phyloP scores from a whole-genome alignment of 768 basidiomycete species.

The Mycena epipterygia region DNA sequence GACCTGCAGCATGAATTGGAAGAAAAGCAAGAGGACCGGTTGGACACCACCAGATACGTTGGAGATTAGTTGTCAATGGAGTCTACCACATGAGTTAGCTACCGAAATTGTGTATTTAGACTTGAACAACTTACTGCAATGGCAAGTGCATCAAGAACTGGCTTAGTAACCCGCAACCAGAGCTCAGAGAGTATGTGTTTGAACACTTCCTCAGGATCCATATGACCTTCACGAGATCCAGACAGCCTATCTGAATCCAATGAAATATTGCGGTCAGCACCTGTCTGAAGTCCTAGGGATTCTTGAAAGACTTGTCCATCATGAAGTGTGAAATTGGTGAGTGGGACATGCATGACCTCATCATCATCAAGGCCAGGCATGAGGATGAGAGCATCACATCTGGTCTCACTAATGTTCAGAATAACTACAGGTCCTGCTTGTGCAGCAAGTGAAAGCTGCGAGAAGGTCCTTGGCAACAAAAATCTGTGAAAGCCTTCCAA shows the following conservation, averaged over 20 bases:
- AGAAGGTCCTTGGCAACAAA: constrained; percentile 40
- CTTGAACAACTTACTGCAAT: constrained; percentile 19
- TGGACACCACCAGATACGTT: too few relatives aligned
- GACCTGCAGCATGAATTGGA: too few relatives aligned
- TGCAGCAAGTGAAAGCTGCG: constrained; percentile 36
- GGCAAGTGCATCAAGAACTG: constrained; percentile 1
- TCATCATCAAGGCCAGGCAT: too few relatives aligned
- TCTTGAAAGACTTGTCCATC: too few relatives aligned
- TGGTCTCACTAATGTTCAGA: constrained; percentile 48
- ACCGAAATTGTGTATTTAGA: constrained; percentile 39
- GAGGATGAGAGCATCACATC: constrained; percentile 57
- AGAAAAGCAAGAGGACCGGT: too few relatives aligned
- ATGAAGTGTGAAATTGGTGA: too few relatives aligned
- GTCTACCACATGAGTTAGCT: too few relatives aligned
- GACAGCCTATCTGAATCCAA: constrained; percentile 22
- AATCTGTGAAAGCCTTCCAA: constrained; percentile 48
- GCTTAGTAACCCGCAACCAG: neutral
- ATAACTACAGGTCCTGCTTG: constrained; percentile 50
- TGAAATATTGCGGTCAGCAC: too few relatives aligned
- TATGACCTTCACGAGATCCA: neutral
- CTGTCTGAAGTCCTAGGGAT: too few relatives aligned
- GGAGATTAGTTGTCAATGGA: too few relatives aligned
- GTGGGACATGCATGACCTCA: too few relatives aligned
- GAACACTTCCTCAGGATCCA: neutral
- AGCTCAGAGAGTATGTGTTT: neutral